These are phyloP conservation scores for Elsinoe batatas DNA, from an alignment of 2,329 filamentous ascomycete species.

Conservation along the genomic window DNA sequence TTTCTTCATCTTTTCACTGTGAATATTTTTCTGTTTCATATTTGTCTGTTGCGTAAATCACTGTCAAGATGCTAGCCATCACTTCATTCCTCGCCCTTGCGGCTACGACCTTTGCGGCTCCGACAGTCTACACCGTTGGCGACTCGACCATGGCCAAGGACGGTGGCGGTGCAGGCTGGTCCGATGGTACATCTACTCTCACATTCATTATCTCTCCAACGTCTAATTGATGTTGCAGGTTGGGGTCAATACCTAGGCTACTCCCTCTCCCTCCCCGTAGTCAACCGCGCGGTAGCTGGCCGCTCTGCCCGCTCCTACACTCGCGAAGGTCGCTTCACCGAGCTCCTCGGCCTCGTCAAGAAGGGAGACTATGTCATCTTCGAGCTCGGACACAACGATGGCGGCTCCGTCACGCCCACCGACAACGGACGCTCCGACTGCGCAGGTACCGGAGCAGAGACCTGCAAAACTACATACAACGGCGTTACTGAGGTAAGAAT, in stretches of 20 bases:
- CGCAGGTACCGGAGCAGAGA: constrained; percentile 43
- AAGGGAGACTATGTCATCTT: constrained; percentile 58
- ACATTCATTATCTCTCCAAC: neutral
- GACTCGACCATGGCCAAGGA: constrained; percentile 52
- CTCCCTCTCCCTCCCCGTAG: constrained; percentile 41
- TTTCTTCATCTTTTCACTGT: neutral
- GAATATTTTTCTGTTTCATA: neutral
- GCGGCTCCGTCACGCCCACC: constrained; percentile 43
- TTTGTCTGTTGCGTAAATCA: neutral
- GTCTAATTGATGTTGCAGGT: constrained; percentile 30
- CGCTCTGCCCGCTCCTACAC: constrained; percentile 58
- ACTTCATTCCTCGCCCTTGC: constrained; percentile 6
- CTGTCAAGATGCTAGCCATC: constrained; percentile 11
- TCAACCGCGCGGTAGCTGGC: constrained; percentile 57
- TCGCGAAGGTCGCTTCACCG: constrained; percentile 54
- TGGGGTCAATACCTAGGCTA: constrained; percentile 54
- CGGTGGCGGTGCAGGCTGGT: constrained; percentile 34
- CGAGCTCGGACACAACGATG: constrained; percentile 66
- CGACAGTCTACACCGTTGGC: constrained; percentile 47
- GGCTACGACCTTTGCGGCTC: constrained; percentile 6
- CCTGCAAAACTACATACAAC: constrained; percentile 44
- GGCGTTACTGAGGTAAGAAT: constrained; percentile 36
- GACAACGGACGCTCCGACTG: constrained; percentile 57
- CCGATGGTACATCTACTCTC: constrained; percentile 27
- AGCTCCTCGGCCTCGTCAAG: constrained; percentile 44